Evolutionary conservation across 495 filamentous ascomycete genomes (phyloP), one percentile per base, ranked within the genome.

Genomic region (Podospora pseudoanserina): DNA sequence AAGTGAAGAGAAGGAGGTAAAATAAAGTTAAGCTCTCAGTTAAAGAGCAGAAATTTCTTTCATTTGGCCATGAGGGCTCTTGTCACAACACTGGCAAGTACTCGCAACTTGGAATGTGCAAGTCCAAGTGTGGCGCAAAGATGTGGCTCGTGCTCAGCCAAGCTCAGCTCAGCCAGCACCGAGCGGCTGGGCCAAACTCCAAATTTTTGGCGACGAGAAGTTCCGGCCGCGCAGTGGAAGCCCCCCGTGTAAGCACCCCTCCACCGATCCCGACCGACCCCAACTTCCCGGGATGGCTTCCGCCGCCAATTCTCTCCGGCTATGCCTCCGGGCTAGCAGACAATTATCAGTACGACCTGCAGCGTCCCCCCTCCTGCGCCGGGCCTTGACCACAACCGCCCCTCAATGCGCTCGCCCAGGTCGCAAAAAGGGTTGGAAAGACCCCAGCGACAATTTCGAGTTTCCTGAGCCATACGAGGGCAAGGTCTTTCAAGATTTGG

Each of bases 271-370:
- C 58, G 26, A 54, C 44, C 71, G 62, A 70, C 56, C 26, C 57
- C 59, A 67, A 64, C 62, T 64, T 68, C 67, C 71, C 70, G 73
- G 64, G 59, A 86, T 86, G 84, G 82, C 83, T 72, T 81, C 83
- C 70, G 76, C 81, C 70, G 74, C 81, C 69, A 82, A 79, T 72
- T 70, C 81, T 28, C 74, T 85, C 70, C 82, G 83, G 71, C 73
- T 84, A 34, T 79, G 80, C 60, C 75, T 81, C 65, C 79, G 80
- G 72, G 77, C 76, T 67, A 74, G 78, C 71, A 75, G 75, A 60
- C 76, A 63, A 75, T 67, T 63, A 71, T 49, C 69, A 73, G 39
- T 18, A 19, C n/a, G 55, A 7, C 23, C 55, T 18, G 55, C 55
- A 19, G 55, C 23, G 9, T 58, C 55, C 16, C 55, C 55, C 23